These are phyloP conservation scores for Sonneratia alba DNA, from an alignment of 345 rosid species.

Conservation along the genomic window DNA sequence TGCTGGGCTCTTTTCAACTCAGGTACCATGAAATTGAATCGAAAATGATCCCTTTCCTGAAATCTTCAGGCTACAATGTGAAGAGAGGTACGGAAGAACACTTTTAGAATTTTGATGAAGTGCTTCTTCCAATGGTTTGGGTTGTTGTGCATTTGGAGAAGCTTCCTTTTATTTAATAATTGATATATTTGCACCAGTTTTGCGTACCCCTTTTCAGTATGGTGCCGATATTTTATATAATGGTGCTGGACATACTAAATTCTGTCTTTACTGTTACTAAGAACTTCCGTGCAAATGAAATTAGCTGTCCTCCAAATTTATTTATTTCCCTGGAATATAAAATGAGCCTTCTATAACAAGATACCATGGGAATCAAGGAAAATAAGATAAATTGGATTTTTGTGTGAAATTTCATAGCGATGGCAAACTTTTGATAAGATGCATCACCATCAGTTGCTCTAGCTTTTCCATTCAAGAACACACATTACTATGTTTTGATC, in stretches of 20 bases:
- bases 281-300: neutral
- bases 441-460: neutral
- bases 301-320: neutral
- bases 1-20: constrained; percentile 4
- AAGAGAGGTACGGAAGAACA: constrained; percentile 63
- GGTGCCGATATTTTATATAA: neutral
- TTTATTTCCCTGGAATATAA: neutral
- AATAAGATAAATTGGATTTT: no score
- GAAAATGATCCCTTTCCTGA: constrained; percentile 82
- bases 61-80: constrained; percentile 83
- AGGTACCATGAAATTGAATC: constrained; percentile 86
- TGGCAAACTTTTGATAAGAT: neutral
- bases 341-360: neutral
- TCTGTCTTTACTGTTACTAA: neutral
- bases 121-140: neutral
- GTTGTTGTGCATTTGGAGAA: neutral
- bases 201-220: neutral
- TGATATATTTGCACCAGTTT: neutral
- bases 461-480: neutral
- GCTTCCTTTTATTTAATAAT: neutral
- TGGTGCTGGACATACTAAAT: neutral
- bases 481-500: neutral
- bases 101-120: neutral
- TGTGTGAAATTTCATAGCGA: neutral
- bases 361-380: neutral